phyloP scores from a whole-genome alignment of 2,329 filamentous ascomycete species.

The Myriosclerotinia scirpicola region DNA sequence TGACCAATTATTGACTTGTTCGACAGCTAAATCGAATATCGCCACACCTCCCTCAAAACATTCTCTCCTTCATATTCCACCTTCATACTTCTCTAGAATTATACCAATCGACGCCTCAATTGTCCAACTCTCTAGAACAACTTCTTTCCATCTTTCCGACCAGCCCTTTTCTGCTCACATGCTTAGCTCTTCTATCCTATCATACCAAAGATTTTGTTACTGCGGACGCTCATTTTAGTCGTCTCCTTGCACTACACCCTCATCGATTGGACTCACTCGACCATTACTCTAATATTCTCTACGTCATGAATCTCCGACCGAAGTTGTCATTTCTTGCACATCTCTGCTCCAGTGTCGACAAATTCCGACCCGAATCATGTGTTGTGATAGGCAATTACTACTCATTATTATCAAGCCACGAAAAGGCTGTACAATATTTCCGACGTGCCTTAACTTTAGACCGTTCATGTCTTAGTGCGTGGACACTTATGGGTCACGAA shows the following conservation, averaged over 20 bases:
- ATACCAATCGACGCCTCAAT: slow-evolving; percentile 76
- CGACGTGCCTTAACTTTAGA: slow-evolving; percentile 88
- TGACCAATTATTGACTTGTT: slow-evolving; percentile 36
- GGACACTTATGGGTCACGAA: slow-evolving; percentile 98
- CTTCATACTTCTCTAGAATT: slow-evolving; percentile 88
- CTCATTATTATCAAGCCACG: slow-evolving; percentile 87
- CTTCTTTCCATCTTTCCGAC: slow-evolving; percentile 81
- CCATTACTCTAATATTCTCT: slow-evolving; percentile 96
- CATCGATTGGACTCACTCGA: slow-evolving; percentile 85
- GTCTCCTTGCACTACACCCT: slow-evolving; percentile 73
- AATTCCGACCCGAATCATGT: slow-evolving; percentile 94
- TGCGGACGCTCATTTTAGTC: slow-evolving; percentile 69
- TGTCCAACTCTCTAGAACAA: slow-evolving; percentile 73
- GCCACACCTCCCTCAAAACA: slow-evolving; percentile 77
- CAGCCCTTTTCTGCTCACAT: slow-evolving; percentile 87
- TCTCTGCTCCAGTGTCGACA: slow-evolving; percentile 86
- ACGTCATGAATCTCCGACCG: slow-evolving; percentile 83
- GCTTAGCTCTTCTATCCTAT: slow-evolving; percentile 83
- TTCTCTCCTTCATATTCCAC: slow-evolving; percentile 93
- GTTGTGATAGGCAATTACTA: slow-evolving; percentile 98
- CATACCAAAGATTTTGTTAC: slow-evolving; percentile 80
- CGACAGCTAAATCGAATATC: slow-evolving; percentile 68
- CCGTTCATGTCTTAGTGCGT: slow-evolving; percentile 86
- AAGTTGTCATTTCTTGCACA: slow-evolving; percentile 93
- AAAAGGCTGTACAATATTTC: slow-evolving; percentile 98